A percentile compares a stretch with the other conserved stretches of the same genome.
phyloP scores from a whole-genome alignment of 106 monocot genomes.

The Dioscorea zingiberensis region DNA sequence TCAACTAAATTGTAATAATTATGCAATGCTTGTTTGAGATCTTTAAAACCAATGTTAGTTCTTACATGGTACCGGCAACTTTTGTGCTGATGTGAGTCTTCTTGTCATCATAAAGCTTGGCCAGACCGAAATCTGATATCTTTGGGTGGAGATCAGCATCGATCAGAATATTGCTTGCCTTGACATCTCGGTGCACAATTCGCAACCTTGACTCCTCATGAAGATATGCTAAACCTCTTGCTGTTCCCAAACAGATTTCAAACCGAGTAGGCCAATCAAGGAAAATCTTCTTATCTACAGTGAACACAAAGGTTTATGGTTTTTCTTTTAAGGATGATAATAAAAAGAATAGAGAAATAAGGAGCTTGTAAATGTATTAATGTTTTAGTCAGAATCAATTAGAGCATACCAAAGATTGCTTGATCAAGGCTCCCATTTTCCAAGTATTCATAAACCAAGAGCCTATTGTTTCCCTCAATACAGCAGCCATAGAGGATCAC shows the following conservation, averaged over 20 bases:
- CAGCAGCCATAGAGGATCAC: constrained; percentile 89
- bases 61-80: constrained; percentile 91
- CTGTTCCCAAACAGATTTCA: constrained; percentile 70
- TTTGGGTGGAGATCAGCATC: constrained; percentile 64
- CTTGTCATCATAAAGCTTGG: constrained; percentile 87
- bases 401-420: constrained; percentile 63
- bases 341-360: neutral
- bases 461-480: constrained; percentile 55
- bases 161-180: constrained; percentile 74
- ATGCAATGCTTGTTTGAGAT: no score
- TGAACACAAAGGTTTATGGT: no score
- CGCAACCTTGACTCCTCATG: constrained; percentile 73
- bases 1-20: no score
- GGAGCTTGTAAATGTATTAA: constrained; percentile 24
- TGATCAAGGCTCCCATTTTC: constrained; percentile 80
- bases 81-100: constrained; percentile 89
- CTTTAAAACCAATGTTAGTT: no score
- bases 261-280: constrained; percentile 77
- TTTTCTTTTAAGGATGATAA: no score
- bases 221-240: constrained; percentile 76
- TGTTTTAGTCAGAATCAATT: neutral
- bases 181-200: constrained; percentile 80
- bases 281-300: constrained; percentile 15
- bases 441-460: constrained; percentile 78
- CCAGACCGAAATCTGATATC: constrained; percentile 80